Percentiles rank a stretch among this genome's conserved stretches.
Conservation (phyloP, 2,329 filamentous ascomycete species). For the Uncinocarpus reesii region DNA sequence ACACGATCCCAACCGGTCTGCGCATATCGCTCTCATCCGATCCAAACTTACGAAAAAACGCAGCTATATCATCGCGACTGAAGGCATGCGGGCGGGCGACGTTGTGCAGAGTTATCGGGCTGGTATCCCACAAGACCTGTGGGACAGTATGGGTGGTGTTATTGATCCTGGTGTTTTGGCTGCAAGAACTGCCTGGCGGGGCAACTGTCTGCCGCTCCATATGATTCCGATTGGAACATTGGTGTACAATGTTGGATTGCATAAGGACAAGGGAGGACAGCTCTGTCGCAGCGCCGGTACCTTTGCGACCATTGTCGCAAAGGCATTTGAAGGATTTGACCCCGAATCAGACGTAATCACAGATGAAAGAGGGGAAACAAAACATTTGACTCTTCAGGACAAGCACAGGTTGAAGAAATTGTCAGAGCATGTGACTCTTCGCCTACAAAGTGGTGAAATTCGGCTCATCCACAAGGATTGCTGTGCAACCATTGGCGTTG, state of each 20-base stretch:
- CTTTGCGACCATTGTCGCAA: slow-evolving; percentile 76
- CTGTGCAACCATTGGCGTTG: slow-evolving; percentile 85
- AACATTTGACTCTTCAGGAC: slow-evolving; percentile 28
- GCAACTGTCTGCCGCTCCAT: slow-evolving; percentile 88
- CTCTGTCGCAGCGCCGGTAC: slow-evolving; percentile 95
- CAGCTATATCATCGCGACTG: slow-evolving; percentile 89
- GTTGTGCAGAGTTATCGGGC: slow-evolving; percentile 81
- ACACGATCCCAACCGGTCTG: slow-evolving; percentile 85
- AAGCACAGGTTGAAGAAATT: slow-evolving; percentile 45
- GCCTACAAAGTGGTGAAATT: slow-evolving; percentile 85
- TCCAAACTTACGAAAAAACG: slow-evolving; percentile 62
- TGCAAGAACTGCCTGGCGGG: slow-evolving; percentile 83
- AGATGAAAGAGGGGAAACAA: slow-evolving; percentile 14
- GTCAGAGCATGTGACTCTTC: slow-evolving; percentile 69
- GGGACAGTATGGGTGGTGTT: slow-evolving; percentile 83
- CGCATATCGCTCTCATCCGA: slow-evolving; percentile 81
- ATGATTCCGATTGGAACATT: slow-evolving; percentile 94
- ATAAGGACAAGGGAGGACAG: slow-evolving; percentile 62
- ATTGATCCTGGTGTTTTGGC: slow-evolving; percentile 94
- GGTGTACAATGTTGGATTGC: slow-evolving; percentile 77
- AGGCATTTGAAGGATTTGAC: slow-evolving; percentile 47
- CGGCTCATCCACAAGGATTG: slow-evolving; percentile 83
- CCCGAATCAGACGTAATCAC: slow-evolving; percentile 7
- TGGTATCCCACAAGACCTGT: slow-evolving; percentile 76
- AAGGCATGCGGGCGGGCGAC: slow-evolving; percentile 86